These are phyloP conservation scores for Venturia pyrina DNA, from an alignment of 2,329 filamentous ascomycete genomes.

Conservation along the genomic window DNA sequence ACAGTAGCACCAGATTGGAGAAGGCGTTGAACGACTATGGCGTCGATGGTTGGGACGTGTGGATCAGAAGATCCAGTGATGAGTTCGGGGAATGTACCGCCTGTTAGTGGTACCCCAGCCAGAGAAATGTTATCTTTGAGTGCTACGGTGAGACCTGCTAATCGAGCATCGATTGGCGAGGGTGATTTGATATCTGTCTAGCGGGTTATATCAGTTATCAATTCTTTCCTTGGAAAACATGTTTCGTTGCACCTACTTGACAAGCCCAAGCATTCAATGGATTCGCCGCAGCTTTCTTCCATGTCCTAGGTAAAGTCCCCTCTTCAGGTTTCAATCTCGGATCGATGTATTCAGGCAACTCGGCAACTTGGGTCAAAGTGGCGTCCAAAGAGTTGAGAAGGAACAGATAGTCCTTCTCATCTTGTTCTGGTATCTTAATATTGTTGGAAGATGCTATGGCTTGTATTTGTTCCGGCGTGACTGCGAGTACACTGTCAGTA, in stretches of 20 bases:
- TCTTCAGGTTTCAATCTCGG: slow-evolving; percentile 17
- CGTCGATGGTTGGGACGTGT: slow-evolving; percentile 31
- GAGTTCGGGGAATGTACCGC: slow-evolving; percentile 30
- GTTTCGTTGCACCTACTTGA: not conserved
- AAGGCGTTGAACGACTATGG: slow-evolving; percentile 34
- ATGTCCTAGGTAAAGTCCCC: slow-evolving; percentile 17
- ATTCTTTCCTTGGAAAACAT: too few species aligned
- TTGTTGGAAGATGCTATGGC: slow-evolving; percentile 16
- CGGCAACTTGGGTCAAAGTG: slow-evolving; percentile 15
- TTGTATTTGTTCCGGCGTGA: not conserved
- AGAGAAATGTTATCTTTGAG: slow-evolving; percentile 42
- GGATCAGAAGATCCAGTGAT: slow-evolving; percentile 28
- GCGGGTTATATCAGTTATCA: not conserved
- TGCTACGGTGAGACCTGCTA: slow-evolving; percentile 26
- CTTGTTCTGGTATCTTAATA: slow-evolving; percentile 14
- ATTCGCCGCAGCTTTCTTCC: slow-evolving; percentile 14
- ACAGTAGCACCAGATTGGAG: slow-evolving; percentile 34
- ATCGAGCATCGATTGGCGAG: slow-evolving; percentile 12
- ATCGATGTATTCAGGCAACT: slow-evolving; percentile 17
- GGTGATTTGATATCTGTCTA: slow-evolving; percentile 13
- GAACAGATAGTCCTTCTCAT: slow-evolving; percentile 18
- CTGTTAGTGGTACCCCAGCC: slow-evolving; percentile 33
- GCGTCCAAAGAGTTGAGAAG: slow-evolving; percentile 20
- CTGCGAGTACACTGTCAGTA: not conserved
- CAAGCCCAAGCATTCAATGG: slow-evolving; percentile 21